These are phyloP conservation scores for Aspergillus calidoustus DNA, from an alignment of 2,329 filamentous ascomycete species.

Conservation along the genomic window DNA sequence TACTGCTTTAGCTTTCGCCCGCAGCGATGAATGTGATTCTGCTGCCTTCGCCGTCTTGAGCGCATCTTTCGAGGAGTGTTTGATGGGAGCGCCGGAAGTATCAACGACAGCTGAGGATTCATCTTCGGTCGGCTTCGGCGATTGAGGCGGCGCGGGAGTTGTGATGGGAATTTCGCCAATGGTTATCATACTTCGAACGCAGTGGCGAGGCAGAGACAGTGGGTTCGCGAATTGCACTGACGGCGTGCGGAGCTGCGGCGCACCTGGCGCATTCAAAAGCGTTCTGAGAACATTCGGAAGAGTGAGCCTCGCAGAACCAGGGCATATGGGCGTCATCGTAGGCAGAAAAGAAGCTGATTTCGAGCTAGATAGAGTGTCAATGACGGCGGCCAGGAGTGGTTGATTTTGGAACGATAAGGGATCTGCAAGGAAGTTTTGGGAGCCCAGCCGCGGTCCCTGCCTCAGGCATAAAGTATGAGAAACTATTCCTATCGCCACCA, in stretches of 20 bases:
- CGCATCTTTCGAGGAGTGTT: neutral
- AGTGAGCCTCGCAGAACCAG: conserved; percentile 31
- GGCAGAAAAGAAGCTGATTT: neutral
- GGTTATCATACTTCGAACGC: conserved; percentile 5
- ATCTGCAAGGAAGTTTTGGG: neutral
- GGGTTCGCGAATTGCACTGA: conserved; percentile 10
- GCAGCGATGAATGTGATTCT: neutral
- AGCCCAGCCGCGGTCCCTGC: neutral
- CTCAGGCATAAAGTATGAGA: conserved; percentile 1
- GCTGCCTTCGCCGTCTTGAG: neutral
- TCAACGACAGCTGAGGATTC: neutral
- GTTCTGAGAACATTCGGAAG: conserved; percentile 31
- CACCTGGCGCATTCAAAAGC: conserved; percentile 31
- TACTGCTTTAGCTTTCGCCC: neutral
- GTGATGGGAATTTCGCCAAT: conserved; percentile 10
- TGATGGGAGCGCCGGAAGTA: neutral
- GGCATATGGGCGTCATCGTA: conserved; percentile 29
- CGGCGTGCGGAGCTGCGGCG: conserved; percentile 17
- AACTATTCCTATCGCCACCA: neutral
- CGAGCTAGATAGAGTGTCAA: neutral
- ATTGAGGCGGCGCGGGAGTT: neutral
- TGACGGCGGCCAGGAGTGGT: neutral
- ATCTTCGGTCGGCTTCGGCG: neutral
- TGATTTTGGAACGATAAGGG: too few species aligned
- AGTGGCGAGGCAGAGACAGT: conserved; percentile 11